Evolutionary conservation across 805 yeast species (phyloP).

Genomic region (Hanseniaspora jakobsenii): DNA sequence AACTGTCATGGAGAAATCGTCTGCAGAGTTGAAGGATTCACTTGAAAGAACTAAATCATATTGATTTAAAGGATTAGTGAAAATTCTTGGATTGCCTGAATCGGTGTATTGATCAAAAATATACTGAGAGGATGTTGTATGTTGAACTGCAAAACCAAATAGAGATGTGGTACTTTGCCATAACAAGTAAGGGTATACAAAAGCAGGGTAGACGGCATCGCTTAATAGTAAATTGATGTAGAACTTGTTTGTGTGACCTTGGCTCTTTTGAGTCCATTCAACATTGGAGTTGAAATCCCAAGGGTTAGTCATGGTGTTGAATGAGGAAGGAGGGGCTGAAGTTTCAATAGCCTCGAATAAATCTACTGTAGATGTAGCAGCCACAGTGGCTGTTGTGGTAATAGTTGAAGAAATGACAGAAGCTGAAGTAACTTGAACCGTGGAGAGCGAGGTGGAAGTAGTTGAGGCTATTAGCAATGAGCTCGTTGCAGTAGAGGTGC

Average conservation of each 20-base stretch:
- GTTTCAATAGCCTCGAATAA: conserved; percentile 41
- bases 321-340: conserved; percentile 35
- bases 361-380: conserved; percentile 26
- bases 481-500: conserved; percentile 3
- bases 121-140: conserved; percentile 36
- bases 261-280: conserved; percentile 29
- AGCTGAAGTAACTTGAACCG: conserved; percentile 11
- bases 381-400: conserved; percentile 18
- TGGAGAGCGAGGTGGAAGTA: conserved; percentile 4
- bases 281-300: conserved; percentile 39
- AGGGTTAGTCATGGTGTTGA: conserved; percentile 36
- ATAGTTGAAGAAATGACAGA: conserved; percentile 15
- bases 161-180: conserved; percentile 39
- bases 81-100: conserved; percentile 34
- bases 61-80: conserved; percentile 43
- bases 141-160: conserved; percentile 53
- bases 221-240: conserved; percentile 53
- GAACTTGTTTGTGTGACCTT: conserved; percentile 65
- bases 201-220: conserved; percentile 42
- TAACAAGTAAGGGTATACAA: conserved; percentile 55
- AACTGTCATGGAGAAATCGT: conserved; percentile 33
- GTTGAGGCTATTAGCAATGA: background rate
- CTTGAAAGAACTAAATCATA: conserved; percentile 49
- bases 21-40: conserved; percentile 32
- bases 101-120: conserved; percentile 37